Percentiles rank a stretch among this genome's conserved stretches.
Evolutionary conservation across 805 yeast species (phyloP).

Genomic region (Zygosaccharomyces bisporus): DNA sequence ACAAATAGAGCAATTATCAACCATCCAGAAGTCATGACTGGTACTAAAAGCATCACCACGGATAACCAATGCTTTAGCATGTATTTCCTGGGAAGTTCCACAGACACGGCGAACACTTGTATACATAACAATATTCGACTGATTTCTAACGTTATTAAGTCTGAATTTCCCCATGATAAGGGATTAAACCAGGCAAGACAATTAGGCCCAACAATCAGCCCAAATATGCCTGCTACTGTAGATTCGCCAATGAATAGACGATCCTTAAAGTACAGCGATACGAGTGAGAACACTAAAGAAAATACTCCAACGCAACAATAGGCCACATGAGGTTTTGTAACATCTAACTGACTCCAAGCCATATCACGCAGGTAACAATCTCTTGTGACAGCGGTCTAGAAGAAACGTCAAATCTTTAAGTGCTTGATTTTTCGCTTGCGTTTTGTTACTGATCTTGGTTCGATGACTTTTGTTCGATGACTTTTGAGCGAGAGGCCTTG

Average conservation of each 20-base stretch:
- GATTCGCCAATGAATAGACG: slow-evolving; percentile 87
- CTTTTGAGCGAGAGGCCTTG: too few relatives aligned
- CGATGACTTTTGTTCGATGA: too few relatives aligned
- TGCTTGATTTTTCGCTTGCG: too few relatives aligned
- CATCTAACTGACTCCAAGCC: slow-evolving; percentile 35
- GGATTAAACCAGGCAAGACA: slow-evolving; percentile 83
- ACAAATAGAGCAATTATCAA: slow-evolving; percentile 72
- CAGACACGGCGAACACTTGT: slow-evolving; percentile 92
- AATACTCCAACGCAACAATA: slow-evolving; percentile 86
- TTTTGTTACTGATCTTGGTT: too few relatives aligned
- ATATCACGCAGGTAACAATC: slow-evolving; percentile 12
- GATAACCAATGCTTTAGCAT: slow-evolving; percentile 82
- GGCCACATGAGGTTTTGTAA: slow-evolving; percentile 72
- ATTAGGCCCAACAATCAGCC: slow-evolving; percentile 85
- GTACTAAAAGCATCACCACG: slow-evolving; percentile 67
- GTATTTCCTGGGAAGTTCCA: slow-evolving; percentile 85
- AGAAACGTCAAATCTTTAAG: too few relatives aligned
- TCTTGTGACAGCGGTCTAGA: too few relatives aligned
- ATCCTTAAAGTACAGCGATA: slow-evolving; percentile 80
- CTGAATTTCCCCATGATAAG: slow-evolving; percentile 78
- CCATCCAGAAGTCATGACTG: slow-evolving; percentile 93
- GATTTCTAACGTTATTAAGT: slow-evolving; percentile 75
- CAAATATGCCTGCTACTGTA: slow-evolving; percentile 79
- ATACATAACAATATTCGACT: slow-evolving; percentile 81
- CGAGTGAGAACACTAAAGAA: slow-evolving; percentile 74